phyloP scores from a whole-genome alignment of 2,329 filamentous ascomycete genomes.

The Claviceps sp. region DNA sequence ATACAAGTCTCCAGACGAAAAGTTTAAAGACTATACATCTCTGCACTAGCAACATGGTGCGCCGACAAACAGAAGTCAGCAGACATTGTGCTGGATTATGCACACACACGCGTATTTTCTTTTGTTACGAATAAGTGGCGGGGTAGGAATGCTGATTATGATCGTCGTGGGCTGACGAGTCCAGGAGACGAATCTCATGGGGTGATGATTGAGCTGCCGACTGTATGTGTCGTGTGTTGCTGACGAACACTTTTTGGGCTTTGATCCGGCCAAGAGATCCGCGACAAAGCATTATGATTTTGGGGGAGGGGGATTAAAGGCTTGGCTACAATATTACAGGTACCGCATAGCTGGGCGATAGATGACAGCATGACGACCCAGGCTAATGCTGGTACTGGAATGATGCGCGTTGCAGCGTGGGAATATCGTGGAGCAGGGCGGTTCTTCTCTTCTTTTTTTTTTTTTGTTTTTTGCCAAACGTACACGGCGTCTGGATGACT shows the following conservation, averaged over 20 bases:
- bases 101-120: constrained; percentile 10
- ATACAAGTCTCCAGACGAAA: not conserved
- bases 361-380: not conserved
- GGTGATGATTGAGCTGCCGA: not conserved
- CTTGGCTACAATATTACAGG: not conserved
- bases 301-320: not conserved
- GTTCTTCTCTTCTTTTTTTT: constrained; percentile 5
- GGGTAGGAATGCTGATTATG: not conserved
- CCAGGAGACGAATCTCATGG: not conserved
- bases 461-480: constrained; percentile 2
- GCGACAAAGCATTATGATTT: not conserved
- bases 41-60: constrained; percentile 5
- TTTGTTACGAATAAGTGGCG: not conserved
- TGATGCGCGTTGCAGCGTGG: not conserved
- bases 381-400: not conserved
- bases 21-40: constrained; percentile 4
- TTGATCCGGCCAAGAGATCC: not conserved
- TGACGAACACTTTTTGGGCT: not conserved
- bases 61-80: constrained; percentile 9
- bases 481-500: constrained; percentile 5
- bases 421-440: not conserved
- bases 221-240: not conserved
- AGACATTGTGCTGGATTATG: constrained; percentile 13
- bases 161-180: not conserved
- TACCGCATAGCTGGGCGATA: not conserved